These are phyloP conservation scores for Phytophthora constricta DNA, from an alignment of 352 stramenopile genomes.

Conservation along the genomic window DNA sequence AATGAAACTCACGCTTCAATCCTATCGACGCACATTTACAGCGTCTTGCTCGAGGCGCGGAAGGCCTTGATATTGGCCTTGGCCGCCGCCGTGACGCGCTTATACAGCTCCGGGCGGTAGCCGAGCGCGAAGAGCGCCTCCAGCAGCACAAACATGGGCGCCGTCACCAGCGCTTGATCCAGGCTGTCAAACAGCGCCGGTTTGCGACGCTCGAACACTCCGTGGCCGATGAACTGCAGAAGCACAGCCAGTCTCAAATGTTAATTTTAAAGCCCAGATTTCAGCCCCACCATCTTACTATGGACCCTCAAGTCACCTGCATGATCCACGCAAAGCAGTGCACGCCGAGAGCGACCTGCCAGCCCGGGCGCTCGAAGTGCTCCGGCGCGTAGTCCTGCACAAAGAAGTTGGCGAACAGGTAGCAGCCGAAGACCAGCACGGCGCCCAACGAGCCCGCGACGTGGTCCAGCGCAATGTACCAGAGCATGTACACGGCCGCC, in stretches of 20 bases:
- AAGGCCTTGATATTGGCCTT: constrained; percentile 68
- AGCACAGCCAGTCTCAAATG: not conserved
- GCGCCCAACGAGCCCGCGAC: constrained; percentile 64
- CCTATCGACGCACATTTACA: constrained; percentile 34
- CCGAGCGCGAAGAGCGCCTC: constrained; percentile 81
- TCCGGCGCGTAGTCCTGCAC: constrained; percentile 38
- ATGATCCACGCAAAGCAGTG: constrained; percentile 76
- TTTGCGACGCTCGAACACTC: constrained; percentile 85
- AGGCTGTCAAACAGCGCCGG: constrained; percentile 87
- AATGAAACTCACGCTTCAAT: too few relatives aligned
- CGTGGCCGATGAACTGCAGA: constrained; percentile 85
- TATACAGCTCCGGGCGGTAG: constrained; percentile 75
- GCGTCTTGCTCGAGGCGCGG: constrained; percentile 42
- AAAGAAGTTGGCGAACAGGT: constrained; percentile 70
- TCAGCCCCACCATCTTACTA: not conserved
- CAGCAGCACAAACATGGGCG: constrained; percentile 88
- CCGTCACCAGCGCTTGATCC: constrained; percentile 81
- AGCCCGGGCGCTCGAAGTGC: constrained; percentile 46
- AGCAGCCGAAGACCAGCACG: constrained; percentile 53
- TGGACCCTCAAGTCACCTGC: too few relatives aligned
- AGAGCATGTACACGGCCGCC: constrained; percentile 72
- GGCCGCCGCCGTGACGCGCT: constrained; percentile 58
- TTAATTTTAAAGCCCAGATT: not conserved
- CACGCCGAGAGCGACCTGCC: constrained; percentile 61
- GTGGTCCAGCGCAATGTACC: constrained; percentile 75